Evolutionary conservation across 495 filamentous ascomycete genomes (phyloP), one percentile per base, ranked within the genome.

Genomic region (Penicillium arizonense): DNA sequence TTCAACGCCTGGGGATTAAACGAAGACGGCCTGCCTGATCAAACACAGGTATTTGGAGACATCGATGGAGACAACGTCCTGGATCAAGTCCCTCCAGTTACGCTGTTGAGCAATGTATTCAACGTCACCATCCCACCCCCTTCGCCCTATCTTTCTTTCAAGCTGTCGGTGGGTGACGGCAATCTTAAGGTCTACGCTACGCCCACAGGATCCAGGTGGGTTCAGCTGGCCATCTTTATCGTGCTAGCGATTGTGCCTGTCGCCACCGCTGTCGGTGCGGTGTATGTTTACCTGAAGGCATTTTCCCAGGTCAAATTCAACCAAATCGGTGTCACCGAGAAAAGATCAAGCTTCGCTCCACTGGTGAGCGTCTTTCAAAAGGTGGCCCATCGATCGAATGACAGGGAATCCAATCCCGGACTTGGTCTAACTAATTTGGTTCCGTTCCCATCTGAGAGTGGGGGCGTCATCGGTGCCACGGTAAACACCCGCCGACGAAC

Each of bases 281-380:
- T 83, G 1, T 87, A 73, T 63, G 63, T 80, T 18, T 88, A 85
- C 70, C 75, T 85, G 72, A 75, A 78, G 45, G 80, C 79, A 20
- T 88, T 87, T 71, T 87, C 87, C 69, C 79, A 83, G 40, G 82
- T 88, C 69, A 88, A 87, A 65, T 81, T 88, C 72, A 87, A 87
- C 63, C 74, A 86, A 57, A 69, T 80, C 13, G 86, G 86, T 50
- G 77, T 86, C 24, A 72, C 59, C 20, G 70, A 79, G 35, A 79
- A 80, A 72, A 64, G 37, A 49, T 72, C 24, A 63, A 63, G 42
- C 46, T 45, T 8, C 53, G 47, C 32, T 52, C 57, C 37, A 43
- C 28, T 16, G 58, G 44, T 47, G 18, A 34, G 21, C 58, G 40
- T 12, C 59, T 62, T 49, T 64, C 61, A 47, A 9, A 47, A 47